Conservation (phyloP, 2,329 filamentous ascomycete genomes). For the Tolypocladium tropicale region DNA sequence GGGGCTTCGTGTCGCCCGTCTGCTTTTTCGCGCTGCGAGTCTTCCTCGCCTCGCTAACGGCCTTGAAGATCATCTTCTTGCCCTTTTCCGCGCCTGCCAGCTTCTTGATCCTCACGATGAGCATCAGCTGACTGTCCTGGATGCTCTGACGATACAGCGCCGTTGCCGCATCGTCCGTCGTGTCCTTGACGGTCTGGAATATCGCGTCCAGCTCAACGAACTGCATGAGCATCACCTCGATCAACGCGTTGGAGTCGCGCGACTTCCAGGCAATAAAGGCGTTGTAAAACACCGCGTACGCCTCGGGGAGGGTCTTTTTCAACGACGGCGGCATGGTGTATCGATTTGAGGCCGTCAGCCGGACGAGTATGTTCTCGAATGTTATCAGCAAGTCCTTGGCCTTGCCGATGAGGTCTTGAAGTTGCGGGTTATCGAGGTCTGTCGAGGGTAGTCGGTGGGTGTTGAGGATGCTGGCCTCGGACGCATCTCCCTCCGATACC, state of each 20-base stretch:
- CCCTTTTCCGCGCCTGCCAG: constrained; percentile 63
- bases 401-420: constrained; percentile 65
- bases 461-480: constrained; percentile 32
- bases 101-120: constrained; percentile 71
- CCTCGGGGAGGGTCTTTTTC: constrained; percentile 52
- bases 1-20: constrained; percentile 59
- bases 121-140: constrained; percentile 67
- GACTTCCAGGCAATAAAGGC: constrained; percentile 80
- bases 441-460: constrained; percentile 22
- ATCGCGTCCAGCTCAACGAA: constrained; percentile 79
- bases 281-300: constrained; percentile 64
- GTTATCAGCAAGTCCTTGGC: constrained; percentile 65
- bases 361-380: constrained; percentile 65
- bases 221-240: constrained; percentile 78
- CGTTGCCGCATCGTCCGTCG: constrained; percentile 61
- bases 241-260: constrained; percentile 64
- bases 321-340: constrained; percentile 56
- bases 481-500: constrained; percentile 39
- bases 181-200: constrained; percentile 73
- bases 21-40: constrained; percentile 54
- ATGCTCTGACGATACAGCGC: constrained; percentile 73
- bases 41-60: constrained; percentile 61
- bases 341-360: constrained; percentile 54
- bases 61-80: constrained; percentile 62
- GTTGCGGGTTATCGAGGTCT: constrained; percentile 49